Conservation (phyloP, 139 green algal species). For the Chlorella sp. region DNA sequence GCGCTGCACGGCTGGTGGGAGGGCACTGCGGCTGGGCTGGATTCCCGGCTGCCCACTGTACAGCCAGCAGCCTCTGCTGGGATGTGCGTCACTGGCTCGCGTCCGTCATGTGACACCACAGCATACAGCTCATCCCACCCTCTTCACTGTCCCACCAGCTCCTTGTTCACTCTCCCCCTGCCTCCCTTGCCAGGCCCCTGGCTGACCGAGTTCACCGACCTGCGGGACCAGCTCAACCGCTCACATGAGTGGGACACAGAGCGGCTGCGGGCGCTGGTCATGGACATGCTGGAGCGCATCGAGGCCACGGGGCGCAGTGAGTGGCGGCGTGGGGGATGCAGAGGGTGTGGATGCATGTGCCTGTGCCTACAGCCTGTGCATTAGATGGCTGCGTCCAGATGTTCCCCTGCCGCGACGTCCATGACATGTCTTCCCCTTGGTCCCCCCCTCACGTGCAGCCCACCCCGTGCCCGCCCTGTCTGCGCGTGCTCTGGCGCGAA, state of each 20-base stretch:
- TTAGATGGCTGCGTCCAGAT: no score
- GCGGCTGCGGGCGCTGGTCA: constrained; percentile 49
- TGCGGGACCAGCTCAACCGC: constrained; percentile 81
- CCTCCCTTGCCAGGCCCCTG: constrained; percentile 55
- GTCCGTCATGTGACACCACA: no score
- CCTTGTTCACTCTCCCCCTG: background rate
- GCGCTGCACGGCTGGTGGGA: background rate
- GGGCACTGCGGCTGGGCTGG: background rate
- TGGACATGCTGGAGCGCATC: constrained; percentile 60
- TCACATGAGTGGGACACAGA: constrained; percentile 1
- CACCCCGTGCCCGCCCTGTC: constrained; percentile 64
- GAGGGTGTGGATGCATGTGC: no score
- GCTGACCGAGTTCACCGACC: constrained; percentile 89
- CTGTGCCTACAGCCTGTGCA: no score
- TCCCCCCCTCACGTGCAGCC: no score
- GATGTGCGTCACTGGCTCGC: no score
- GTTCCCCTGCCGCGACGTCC: no score
- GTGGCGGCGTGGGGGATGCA: background rate
- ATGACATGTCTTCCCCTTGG: no score
- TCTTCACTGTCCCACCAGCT: background rate
- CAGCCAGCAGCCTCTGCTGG: no score
- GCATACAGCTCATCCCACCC: no score
- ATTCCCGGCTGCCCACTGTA: no score
- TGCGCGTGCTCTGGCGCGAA: constrained; percentile 32
- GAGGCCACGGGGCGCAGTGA: constrained; percentile 54